Evolutionary conservation across 192 early-diverging fungal genomes (phyloP).

Genomic region (Entomortierella chlamydospora): DNA sequence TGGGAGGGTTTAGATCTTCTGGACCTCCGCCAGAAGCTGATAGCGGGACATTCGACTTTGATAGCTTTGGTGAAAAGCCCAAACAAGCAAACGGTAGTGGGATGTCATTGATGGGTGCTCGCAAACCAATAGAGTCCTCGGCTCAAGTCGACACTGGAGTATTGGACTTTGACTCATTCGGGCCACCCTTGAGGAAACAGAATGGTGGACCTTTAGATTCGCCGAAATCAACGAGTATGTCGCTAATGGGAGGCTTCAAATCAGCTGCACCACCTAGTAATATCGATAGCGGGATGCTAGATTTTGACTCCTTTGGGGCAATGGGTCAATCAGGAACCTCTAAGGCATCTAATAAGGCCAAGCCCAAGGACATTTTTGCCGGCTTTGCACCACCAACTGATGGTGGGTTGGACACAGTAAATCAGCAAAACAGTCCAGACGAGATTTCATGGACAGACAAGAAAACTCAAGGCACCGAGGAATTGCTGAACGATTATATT

Average conservation of each 20-base stretch:
- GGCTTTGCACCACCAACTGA: slow-evolving; percentile 30
- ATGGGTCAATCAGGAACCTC: slow-evolving; percentile 8
- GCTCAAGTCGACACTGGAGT: slow-evolving; percentile 20
- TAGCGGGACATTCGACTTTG: slow-evolving; percentile 26
- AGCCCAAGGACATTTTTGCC: slow-evolving; percentile 30
- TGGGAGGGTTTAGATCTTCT: slow-evolving; percentile 15
- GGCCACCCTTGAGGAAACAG: slow-evolving; percentile 14
- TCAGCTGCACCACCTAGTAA: slow-evolving; percentile 5
- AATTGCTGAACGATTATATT: slow-evolving; percentile 47
- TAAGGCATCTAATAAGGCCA: not conserved
- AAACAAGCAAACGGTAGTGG: slow-evolving; percentile 8
- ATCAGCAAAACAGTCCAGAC: not conserved
- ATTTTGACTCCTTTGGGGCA: slow-evolving; percentile 38
- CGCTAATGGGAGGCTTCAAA: slow-evolving; percentile 40
- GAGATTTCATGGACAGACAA: not conserved
- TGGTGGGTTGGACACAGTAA: slow-evolving; percentile 6
- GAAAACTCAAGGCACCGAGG: slow-evolving; percentile 38
- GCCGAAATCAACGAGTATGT: slow-evolving; percentile 22
- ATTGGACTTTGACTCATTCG: slow-evolving; percentile 40
- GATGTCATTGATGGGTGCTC: slow-evolving; percentile 34
- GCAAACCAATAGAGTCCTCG: not conserved
- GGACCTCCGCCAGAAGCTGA: slow-evolving; percentile 4
- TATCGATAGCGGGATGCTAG: slow-evolving; percentile 46
- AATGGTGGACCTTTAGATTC: not conserved
- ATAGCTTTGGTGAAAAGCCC: slow-evolving; percentile 13